A percentile compares a stretch with the other conserved stretches of the same genome.
Conservation (phyloP, 2,329 filamentous ascomycete species). For the Curvularia spicifera region DNA sequence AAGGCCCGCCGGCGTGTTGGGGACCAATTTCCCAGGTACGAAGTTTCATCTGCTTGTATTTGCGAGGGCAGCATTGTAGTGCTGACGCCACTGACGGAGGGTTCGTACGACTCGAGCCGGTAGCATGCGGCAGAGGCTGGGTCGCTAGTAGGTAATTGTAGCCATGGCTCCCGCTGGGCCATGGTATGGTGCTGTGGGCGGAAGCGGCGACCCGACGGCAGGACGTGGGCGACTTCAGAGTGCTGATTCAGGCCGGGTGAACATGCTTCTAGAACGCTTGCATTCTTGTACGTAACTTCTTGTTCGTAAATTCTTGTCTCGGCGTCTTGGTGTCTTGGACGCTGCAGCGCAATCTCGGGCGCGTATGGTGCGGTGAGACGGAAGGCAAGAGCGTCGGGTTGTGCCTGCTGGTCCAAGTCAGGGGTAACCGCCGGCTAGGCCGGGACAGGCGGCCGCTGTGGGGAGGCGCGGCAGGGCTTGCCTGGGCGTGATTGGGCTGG, state of each 20-base stretch:
- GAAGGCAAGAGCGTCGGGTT: no score
- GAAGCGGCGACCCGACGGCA: neutral
- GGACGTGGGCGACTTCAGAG: no score
- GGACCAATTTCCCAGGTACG: constrained; percentile 18
- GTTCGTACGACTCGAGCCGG: constrained; percentile 25
- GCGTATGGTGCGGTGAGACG: neutral
- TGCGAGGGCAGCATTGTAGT: constrained; percentile 9
- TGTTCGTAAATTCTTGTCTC: neutral
- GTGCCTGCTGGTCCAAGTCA: neutral
- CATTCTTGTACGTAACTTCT: no score
- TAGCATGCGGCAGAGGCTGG: neutral
- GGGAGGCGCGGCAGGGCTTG: neutral
- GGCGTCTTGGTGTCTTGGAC: neutral
- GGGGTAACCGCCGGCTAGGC: neutral
- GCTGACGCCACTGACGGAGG: neutral
- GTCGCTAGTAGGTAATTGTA: neutral
- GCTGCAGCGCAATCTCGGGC: neutral
- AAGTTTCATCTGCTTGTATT: neutral
- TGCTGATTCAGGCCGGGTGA: no score
- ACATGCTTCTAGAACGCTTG: no score
- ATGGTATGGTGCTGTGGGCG: neutral
- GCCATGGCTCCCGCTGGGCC: neutral
- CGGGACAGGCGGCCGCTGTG: neutral
- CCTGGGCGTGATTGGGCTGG: constrained; percentile 15
- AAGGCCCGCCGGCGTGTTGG: neutral